Evolutionary conservation across 805 yeast genomes (phyloP), one percentile per base, ranked within the genome.

Genomic region (Torulaspora delbrueckii): DNA sequence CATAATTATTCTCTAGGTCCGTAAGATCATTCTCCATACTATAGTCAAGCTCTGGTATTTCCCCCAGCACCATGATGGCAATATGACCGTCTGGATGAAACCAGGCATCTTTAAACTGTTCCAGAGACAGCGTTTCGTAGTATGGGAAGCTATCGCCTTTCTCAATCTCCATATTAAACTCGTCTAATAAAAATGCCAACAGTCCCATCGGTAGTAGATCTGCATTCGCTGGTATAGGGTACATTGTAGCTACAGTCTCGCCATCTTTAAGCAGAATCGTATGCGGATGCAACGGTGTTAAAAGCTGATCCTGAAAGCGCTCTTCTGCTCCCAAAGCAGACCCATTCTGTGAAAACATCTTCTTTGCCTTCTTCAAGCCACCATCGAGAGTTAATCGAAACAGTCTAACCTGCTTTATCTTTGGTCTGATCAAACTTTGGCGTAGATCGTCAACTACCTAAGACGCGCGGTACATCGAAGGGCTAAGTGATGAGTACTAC

Each of bases 201-300:
- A 91, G 70, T 0, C 88, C 91, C 1, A 79, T 77, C 0, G 98
- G 98, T 9, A 91, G 69, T 32, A 58, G 48, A n/a, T 58, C 60
- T 46, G 81, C 80, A 22, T 74, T 74, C 0, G 81, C 73, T 24
- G 79, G 76, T 10, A 91, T 77, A 3, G 99, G 98, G 60, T 87
- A 88, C 48, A 93, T 82, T 3, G 97, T 90, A 1, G 97, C 97
- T 0, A 90, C 80, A 1, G 97, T 89, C 54, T 86, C 93, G 13
- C 91, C 88, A 64, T 90, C 96, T 59, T 86, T 84, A 23, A 89
- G 71, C 9, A 88, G 68, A 2, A 88, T 86, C 1, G 95, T 86
- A 56, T 82, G 81, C 5, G 93, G 79, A 52, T 77, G 65, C 38
- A 63, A 43, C n/a, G 59, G 63, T 4, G 68, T 56, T 8, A 37